A percentile compares a stretch with the other conserved stretches of the same genome.
Conservation (phyloP, 306 rosid species). For the Malus sylvestris region DNA sequence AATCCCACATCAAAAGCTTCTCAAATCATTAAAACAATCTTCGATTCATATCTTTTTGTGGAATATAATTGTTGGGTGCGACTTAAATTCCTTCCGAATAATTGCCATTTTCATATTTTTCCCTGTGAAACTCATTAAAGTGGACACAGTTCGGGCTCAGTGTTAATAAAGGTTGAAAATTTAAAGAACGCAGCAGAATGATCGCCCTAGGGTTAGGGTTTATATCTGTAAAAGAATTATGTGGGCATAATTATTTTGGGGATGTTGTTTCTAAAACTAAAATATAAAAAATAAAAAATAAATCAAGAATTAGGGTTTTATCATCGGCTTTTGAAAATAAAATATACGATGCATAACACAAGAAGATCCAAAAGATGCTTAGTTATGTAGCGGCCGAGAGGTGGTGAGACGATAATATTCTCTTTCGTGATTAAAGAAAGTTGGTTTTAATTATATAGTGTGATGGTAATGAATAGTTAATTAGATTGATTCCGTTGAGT, state of each 20-base stretch:
- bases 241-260: not conserved
- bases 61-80: constrained; percentile 33
- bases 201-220: constrained; percentile 38
- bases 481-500: constrained; percentile 62
- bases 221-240: constrained; percentile 14
- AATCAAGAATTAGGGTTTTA: constrained; percentile 2
- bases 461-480: constrained; percentile 28
- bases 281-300: no score
- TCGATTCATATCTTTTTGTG: constrained; percentile 21
- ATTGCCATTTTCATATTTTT: constrained; percentile 24
- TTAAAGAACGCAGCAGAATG: constrained; percentile 12
- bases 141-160: not conserved
- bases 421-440: constrained; percentile 25
- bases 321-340: constrained; percentile 2
- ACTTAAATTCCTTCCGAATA: constrained; percentile 18
- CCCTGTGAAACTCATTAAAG: constrained; percentile 19
- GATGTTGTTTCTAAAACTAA: not conserved
- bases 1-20: constrained; percentile 17
- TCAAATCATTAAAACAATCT: constrained; percentile 30
- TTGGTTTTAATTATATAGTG: constrained; percentile 17
- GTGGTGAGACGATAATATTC: constrained; percentile 47
- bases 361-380: constrained; percentile 47
- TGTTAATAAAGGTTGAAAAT: not conserved
- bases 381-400: constrained; percentile 28
- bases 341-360: constrained; percentile 13